Conservation (phyloP, 805 yeast species). For the Candida boidinii region DNA sequence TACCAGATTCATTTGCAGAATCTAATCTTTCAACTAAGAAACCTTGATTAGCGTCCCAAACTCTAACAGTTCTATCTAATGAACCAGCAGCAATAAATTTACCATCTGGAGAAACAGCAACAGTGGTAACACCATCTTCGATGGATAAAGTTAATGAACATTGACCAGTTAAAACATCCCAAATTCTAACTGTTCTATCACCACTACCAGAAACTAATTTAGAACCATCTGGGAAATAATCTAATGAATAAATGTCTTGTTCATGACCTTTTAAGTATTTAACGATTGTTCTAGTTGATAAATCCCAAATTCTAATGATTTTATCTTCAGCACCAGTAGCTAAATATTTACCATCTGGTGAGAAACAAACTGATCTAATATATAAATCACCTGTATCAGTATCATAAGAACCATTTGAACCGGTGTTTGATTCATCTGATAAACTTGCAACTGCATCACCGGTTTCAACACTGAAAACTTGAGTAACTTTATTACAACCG, state of each 20-base stretch:
- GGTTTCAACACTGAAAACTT: conserved; percentile 84
- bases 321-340: conserved; percentile 94
- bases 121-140: conserved; percentile 98
- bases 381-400: conserved; percentile 76
- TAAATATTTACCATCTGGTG: conserved; percentile 87
- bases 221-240: conserved; percentile 90
- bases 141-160: conserved; percentile 82
- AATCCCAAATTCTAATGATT: conserved; percentile 92
- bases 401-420: conserved; percentile 35
- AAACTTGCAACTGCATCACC: conserved; percentile 85
- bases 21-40: conserved; percentile 87
- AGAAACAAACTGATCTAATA: conserved; percentile 91
- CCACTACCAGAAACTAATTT: conserved; percentile 94
- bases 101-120: conserved; percentile 94
- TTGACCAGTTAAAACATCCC: conserved; percentile 90
- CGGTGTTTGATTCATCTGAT: conserved; percentile 62
- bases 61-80: conserved; percentile 88
- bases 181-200: conserved; percentile 90
- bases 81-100: conserved; percentile 93
- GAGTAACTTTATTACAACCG: conserved; percentile 94
- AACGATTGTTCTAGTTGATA: conserved; percentile 74
- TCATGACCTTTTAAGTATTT: conserved; percentile 89
- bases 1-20: conserved; percentile 77
- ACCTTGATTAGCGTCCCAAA: conserved; percentile 93
- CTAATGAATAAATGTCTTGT: conserved; percentile 94